Conservation (phyloP, 148 eudicot genomes). For the Heliamphora exappendiculata region DNA sequence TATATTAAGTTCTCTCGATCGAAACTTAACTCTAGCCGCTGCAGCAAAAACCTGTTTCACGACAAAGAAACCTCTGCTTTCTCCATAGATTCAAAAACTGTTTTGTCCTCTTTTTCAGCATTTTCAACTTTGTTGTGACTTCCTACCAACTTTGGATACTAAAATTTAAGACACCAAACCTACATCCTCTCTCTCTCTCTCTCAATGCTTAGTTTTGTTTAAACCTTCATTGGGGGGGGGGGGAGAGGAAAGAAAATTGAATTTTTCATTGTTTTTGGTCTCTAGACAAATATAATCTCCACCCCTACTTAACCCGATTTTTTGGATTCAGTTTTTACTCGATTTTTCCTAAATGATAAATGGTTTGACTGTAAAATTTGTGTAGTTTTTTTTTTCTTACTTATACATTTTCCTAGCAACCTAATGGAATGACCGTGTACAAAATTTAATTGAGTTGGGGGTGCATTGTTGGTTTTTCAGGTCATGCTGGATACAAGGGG, state of each 20-base stretch:
- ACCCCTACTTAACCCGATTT: not conserved
- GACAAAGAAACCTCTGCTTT: too few species aligned
- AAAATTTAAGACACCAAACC: too few species aligned
- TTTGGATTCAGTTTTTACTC: not conserved
- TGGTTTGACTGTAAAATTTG: not conserved
- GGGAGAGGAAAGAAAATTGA: not conserved
- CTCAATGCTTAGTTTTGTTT: not conserved
- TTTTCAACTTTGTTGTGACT: too few species aligned
- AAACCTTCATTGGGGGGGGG: not conserved
- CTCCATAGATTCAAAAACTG: too few species aligned
- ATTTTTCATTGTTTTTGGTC: not conserved
- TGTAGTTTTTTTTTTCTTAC: not conserved
- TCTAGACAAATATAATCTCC: not conserved
- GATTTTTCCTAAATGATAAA: not conserved
- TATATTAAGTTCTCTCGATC: too few species aligned
- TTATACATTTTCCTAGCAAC: not conserved
- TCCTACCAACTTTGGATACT: too few species aligned
- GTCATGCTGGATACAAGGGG: constrained; percentile 75
- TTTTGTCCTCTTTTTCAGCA: too few species aligned
- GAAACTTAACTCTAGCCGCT: too few species aligned
- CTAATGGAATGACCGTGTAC: not conserved
- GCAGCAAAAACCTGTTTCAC: too few species aligned
- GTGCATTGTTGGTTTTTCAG: constrained; percentile 23
- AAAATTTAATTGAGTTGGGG: not conserved
- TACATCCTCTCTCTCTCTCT: too few species aligned